Evolutionary conservation across 2,329 filamentous ascomycete genomes (phyloP), one percentile per base, ranked within the genome.

Genomic region (Venturiaceae sp.): DNA sequence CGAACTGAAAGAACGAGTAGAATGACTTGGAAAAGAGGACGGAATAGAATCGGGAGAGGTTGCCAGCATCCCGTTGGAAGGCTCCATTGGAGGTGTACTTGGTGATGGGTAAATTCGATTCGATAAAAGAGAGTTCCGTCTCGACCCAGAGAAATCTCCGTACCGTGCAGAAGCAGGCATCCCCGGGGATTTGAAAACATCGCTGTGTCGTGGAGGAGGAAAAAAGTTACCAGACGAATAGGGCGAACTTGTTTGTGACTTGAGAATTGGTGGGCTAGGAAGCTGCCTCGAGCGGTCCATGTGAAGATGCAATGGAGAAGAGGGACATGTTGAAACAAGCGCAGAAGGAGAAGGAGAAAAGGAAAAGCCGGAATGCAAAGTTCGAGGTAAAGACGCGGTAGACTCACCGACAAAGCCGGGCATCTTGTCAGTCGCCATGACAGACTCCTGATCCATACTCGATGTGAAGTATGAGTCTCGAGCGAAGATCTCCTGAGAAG

Each of bases 81-180:
- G 44, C 60, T 62, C 63, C 53, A 54, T n/a, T 3, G 54, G 37
- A 50, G 62, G 32, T 34, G 57, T 21, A 30, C 58, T 26, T 50
- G 60, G 52, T 26, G 58, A 9, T 53, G 58, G 63, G 53, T 60
- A 65, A 16, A 68, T 53, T 62, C 66, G 62, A 61, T 66, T 61
- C 41, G 67, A 68, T 5, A 61, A 41, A 28, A 61, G 54, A 1
- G 55, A 62, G 32, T 59, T 55, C 11, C 56, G 34, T 46, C 60
- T 14, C 19, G 34, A 14, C 32, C 61, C 58, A 37, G 44, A 4
- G 11, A 14, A 50, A 0, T 50, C 44, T 7, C 44, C 44, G 19
- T 50, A 26, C 13, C 55, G 54, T 52, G 59, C 52, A 64, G 58
- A 69, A 19, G 50, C 47, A 4, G 55, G 59, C 28, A 60, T 32